Evolutionary conservation across 2,329 filamentous ascomycete genomes (phyloP), one percentile per base, ranked within the genome.

Genomic region (Calonectria pteridis): DNA sequence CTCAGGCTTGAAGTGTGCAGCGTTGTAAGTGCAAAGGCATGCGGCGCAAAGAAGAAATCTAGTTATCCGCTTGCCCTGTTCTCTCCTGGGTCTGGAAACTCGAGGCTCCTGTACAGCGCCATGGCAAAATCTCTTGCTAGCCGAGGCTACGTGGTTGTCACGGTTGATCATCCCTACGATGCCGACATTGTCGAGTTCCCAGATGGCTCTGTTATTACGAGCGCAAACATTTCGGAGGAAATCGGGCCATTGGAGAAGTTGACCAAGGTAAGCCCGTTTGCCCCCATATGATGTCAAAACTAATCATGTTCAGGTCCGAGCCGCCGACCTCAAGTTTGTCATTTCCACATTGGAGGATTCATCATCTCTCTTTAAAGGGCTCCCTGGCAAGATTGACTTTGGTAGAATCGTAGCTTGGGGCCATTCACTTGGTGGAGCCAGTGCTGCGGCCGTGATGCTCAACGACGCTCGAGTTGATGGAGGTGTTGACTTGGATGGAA

Each of bases 91-190:
- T 82, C 85, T 35, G 85, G 85, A 4, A 84, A 84, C 6, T 85
- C 86, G 0, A 82, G 88, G 0, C 77, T 87, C 0, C 58, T 88
- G 1, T 87, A 90, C 75, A 83, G 81, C 5, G 84, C 83, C 6
- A 83, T 87, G 71, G 86, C 87, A 2, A 84, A 84, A 3, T 84
- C 86, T 4, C 81, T 90, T 4, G 86, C 88, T 0, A 87, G 86
- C 20, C 81, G 85, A 7, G 88, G 88, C 0, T 87, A 85, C 63
- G 81, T 85, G 0, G 86, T 90, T 3, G 80, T 89, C 16, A 81
- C 87, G 0, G 80, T 90, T 29, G 89, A 90, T 70, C 88, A 90
- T 65, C 84, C 88, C 0, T 85, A 87, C 62, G 88, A 90, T 62
- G 82, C 85, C 0, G 71, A 78, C 0, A 81, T 87, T 26, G 84